Percentiles rank a stretch among this genome's conserved stretches.
phyloP scores from a whole-genome alignment of 768 basidiomycete genomes.

The Paxillus involutus region DNA sequence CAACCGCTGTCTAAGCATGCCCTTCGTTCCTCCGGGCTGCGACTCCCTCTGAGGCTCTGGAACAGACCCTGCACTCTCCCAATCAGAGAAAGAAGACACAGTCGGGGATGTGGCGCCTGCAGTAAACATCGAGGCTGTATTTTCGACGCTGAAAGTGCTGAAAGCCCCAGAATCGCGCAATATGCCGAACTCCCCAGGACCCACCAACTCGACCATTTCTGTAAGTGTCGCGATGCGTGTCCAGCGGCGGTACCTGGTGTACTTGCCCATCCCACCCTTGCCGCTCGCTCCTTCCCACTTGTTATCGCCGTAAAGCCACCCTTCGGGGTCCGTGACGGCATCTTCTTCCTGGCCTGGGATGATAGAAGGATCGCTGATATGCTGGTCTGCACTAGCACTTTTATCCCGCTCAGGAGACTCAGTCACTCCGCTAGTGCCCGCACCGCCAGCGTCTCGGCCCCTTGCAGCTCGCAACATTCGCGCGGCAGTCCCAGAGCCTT shows the following conservation, averaged over 20 bases:
- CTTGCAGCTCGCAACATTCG: constrained; percentile 57
- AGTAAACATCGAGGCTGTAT: constrained; percentile 26
- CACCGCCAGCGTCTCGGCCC: constrained; percentile 35
- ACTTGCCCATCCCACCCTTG: constrained; percentile 90
- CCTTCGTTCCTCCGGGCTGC: constrained; percentile 6
- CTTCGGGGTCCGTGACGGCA: constrained; percentile 73
- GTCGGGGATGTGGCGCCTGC: constrained; percentile 26
- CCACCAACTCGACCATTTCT: constrained; percentile 65
- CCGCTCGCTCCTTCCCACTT: constrained; percentile 84
- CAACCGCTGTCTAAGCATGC: constrained; percentile 27
- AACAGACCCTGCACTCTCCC: constrained; percentile 28
- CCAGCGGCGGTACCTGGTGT: constrained; percentile 86
- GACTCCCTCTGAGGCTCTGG: constrained; percentile 19
- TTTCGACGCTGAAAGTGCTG: constrained; percentile 11
- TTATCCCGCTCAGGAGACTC: constrained; percentile 25
- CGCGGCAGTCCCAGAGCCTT: constrained; percentile 36
- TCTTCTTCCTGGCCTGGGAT: constrained; percentile 46
- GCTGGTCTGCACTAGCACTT: constrained; percentile 20
- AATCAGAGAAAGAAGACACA: constrained; percentile 28
- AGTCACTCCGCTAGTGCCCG: constrained; percentile 9
- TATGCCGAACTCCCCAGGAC: constrained; percentile 32
- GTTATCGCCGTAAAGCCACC: constrained; percentile 94
- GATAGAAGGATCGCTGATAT: constrained; percentile 27
- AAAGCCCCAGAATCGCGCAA: constrained; percentile 25
- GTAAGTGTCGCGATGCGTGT: constrained; percentile 77